These are phyloP conservation scores for Somion occarium DNA, from an alignment of 1,284 basidiomycete species.

Conservation along the genomic window DNA sequence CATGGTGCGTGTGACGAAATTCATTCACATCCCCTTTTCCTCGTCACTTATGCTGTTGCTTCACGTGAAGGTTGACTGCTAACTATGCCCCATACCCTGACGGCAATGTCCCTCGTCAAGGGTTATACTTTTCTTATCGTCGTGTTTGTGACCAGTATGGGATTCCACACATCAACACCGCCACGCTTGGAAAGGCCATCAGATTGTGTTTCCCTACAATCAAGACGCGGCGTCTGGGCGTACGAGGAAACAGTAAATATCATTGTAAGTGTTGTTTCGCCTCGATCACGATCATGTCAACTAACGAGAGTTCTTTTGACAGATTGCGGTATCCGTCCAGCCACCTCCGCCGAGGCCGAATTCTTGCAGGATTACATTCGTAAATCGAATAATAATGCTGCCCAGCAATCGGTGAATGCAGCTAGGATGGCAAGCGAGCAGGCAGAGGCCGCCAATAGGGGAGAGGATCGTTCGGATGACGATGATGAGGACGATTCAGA, in stretches of 20 bases:
- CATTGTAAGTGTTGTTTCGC: conserved; percentile 59
- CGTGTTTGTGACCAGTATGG: conserved; percentile 86
- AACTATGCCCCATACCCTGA: conserved; percentile 89
- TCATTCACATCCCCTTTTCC: conserved; percentile 6
- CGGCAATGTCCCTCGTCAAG: conserved; percentile 83
- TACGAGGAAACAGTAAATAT: conserved; percentile 90
- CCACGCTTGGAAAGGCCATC: conserved; percentile 91
- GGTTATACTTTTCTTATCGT: conserved; percentile 89
- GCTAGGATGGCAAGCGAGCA: conserved; percentile 63
- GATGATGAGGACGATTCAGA: conserved; percentile 83
- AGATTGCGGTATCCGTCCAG: conserved; percentile 89
- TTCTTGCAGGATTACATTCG: conserved; percentile 87
- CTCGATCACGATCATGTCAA: conserved; percentile 25
- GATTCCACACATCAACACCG: conserved; percentile 90
- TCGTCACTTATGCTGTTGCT: conserved; percentile 7
- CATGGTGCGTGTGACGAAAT: conserved; percentile 75
- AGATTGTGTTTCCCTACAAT: conserved; percentile 89
- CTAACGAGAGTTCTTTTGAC: conserved; percentile 30
- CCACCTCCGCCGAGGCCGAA: conserved; percentile 83
- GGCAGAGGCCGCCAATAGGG: conserved; percentile 44
- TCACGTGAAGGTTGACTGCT: conserved; percentile 62
- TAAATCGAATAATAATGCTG: conserved; percentile 80
- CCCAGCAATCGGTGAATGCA: conserved; percentile 66
- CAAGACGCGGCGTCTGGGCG: conserved; percentile 88
- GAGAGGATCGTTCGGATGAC: conserved; percentile 71